Conservation (phyloP, 139 green algal species). For the Asterochloris erici region DNA sequence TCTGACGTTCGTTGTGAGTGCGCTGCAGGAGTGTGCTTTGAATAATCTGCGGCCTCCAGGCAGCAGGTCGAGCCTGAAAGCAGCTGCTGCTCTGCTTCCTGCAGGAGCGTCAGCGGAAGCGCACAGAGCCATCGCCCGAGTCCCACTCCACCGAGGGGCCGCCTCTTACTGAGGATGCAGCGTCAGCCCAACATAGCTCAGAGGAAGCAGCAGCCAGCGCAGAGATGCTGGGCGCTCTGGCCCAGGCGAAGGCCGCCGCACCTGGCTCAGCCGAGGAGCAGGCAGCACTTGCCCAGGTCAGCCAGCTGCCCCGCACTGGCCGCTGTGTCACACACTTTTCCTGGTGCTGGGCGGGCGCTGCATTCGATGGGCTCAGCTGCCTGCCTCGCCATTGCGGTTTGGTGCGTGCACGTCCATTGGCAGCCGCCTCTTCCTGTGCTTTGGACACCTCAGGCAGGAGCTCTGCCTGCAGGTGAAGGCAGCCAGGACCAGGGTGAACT, state of each 20-base stretch:
- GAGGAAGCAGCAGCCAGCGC: not conserved
- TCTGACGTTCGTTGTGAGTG: too few relatives aligned
- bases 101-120: conserved; percentile 24
- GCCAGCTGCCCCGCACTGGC: not conserved
- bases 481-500: conserved; percentile 2
- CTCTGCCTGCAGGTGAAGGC: not conserved
- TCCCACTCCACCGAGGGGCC: not conserved
- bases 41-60: too few relatives aligned
- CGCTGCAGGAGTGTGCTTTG: too few relatives aligned
- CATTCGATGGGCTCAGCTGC: too few relatives aligned
- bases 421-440: not conserved
- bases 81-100: not conserved
- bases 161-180: not conserved
- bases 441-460: not conserved
- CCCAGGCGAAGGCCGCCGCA: not conserved
- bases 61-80: too few relatives aligned
- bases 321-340: not conserved
- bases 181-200: not conserved
- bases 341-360: not conserved
- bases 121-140: not conserved
- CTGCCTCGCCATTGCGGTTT: too few relatives aligned
- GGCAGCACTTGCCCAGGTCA: conserved; percentile 1
- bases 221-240: conserved; percentile 8
- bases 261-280: conserved; percentile 8
- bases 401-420: too few relatives aligned